Base-by-base conservation (phyloP, 176 grass and related monocot genomes). In the Typha latifolia region DNA sequence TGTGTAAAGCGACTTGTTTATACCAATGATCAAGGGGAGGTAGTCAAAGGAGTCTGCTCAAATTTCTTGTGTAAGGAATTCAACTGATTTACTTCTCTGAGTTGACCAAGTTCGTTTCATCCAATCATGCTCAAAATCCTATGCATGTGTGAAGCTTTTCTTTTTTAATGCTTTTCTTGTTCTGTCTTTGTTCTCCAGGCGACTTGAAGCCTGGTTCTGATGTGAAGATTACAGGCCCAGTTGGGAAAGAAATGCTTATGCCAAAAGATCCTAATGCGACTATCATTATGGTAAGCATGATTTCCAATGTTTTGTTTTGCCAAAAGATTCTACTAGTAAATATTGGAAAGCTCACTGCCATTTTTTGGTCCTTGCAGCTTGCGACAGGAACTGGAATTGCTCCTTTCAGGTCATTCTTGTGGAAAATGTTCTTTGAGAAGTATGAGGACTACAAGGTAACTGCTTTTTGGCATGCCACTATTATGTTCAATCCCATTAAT, bases 401-500 rank as follows among this genome's bases (percentile, higher is more conserved):
- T 12, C 93, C 93, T 0, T 97, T 97, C 73, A 80, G 93, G 14
- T 56, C 93, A 13, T 97, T 90, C 76, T 59, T 92, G 75, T 97
- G 88, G 93, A 97, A 97, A 23, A 97, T 97, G 93, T 97, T 97
- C 83, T 97, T 92, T 2, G 93, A 97, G 81, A 82, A 97, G 76
- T 66, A 92, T 12, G 76, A 92, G 0, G 78, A 92, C 70, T 97
- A 97, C 75, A 75, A 92, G 93, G 93, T 97, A 72, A 43, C 8
- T 47, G 13, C n/a, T 70, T 3, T 18, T 62, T 48, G 8, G 12
- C 29, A 29, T 29, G 27, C 27, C 27, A 29, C 2, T 29, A 29
- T 29, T 29, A 29, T 29, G 27, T 29, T 29, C 27, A 0, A 43
- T 43, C 6, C 1, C 1, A 37, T 37, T 37, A 37, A 37, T 37